Base-by-base conservation (phyloP, 148 eudicot genomes). In the Persicaria maculosa region DNA sequence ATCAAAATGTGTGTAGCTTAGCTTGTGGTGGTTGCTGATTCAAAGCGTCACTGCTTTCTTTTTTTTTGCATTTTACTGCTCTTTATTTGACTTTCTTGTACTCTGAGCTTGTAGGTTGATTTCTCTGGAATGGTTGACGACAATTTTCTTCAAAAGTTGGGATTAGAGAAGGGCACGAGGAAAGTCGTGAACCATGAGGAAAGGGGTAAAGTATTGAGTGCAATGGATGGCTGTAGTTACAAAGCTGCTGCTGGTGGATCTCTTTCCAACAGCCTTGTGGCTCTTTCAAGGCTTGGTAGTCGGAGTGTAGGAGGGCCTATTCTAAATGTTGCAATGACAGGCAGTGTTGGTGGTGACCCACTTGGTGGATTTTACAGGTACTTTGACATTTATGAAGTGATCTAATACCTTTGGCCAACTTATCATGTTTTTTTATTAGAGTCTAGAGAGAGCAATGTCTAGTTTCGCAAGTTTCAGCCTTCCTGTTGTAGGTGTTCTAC, bases 191-290 rank as follows among this genome's bases (percentile, higher is more conserved):
- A 92, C 76, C 99, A 95, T 75, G 96, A 95, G 85, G 97, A 95
- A 77, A 87, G 99, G 77, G 99, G 97, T 64, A 85, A 85, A 83
- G 96, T 92, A 69, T 73, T 95, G 81, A 81, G 83, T 59, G 99
- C 99, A 55, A 95, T 95, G 99, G 99, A 95, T 80, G 99, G 99
- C 48, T 92, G 99, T 85, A 95, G 88, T 82, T 95, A 95, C 79
- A 95, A 95, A 85, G 99, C 99, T 74, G 99, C 99, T 7, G 99
- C 99, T 31, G 99, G 99, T 74, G 99, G 99, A 52, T 95, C 99
- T 73, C 88, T 95, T 44, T 95, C 99, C 70, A 95, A 95, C 75
- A 95, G 90, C 81, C 81, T 95, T 25, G 99, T 95, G 74, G 99
- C 99, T 71, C 91, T 95, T 90, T 92, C 99, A 14, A 84, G 99